These are phyloP conservation scores for Leptodontidium sp. DNA, from an alignment of 2,329 filamentous ascomycete species.

Conservation along the genomic window DNA sequence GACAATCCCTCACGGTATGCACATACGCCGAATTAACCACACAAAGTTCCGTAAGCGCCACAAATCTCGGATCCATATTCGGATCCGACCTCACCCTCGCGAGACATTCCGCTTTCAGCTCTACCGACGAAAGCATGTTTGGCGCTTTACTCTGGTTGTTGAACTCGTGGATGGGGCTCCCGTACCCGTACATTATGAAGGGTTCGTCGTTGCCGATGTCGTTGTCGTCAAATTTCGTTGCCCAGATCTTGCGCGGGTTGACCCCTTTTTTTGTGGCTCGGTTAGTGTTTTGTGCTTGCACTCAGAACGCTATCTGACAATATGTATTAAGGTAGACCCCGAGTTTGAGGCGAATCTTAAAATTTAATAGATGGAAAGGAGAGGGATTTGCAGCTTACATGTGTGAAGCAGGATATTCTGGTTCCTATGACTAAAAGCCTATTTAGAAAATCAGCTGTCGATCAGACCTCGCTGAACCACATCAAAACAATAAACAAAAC, in stretches of 20 bases:
- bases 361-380: too few relatives aligned
- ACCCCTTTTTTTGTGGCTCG: conserved; percentile 22
- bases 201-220: conserved; percentile 41
- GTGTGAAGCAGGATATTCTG: conserved; percentile 43
- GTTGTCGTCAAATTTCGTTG: conserved; percentile 35
- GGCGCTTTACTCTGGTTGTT: conserved; percentile 38
- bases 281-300: neutral
- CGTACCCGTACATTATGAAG: conserved; percentile 44
- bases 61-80: conserved; percentile 35
- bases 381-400: conserved; percentile 20
- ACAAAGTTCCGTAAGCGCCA: conserved; percentile 35
- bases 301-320: neutral
- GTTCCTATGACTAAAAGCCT: conserved; percentile 39
- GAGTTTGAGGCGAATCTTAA: too few relatives aligned
- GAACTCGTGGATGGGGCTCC: conserved; percentile 35
- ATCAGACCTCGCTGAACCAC: neutral
- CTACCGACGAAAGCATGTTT: conserved; percentile 32
- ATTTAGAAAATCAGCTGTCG: conserved; percentile 13
- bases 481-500: neutral
- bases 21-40: conserved; percentile 38
- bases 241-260: conserved; percentile 38
- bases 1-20: conserved; percentile 36
- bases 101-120: conserved; percentile 41
- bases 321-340: neutral
- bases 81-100: conserved; percentile 29